phyloP scores from a whole-genome alignment of 768 basidiomycete species.

The Leccinum ochraceum region DNA sequence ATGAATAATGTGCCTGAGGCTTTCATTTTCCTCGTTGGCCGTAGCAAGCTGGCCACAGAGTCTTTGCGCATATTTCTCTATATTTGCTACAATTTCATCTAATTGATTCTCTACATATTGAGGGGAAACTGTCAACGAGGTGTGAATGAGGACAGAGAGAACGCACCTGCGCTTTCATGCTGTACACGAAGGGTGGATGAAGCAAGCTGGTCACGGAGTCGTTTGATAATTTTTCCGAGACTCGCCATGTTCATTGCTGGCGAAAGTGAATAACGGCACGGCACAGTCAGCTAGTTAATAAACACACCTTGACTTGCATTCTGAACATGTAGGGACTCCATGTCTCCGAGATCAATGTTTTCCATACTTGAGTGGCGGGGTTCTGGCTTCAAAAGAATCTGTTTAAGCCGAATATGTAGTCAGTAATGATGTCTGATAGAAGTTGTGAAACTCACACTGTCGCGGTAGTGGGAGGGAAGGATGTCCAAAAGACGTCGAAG shows the following conservation, averaged over 20 bases:
- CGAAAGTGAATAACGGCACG: background rate
- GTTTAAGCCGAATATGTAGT: no score
- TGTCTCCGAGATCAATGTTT: no score
- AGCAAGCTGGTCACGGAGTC: background rate
- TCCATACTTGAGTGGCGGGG: no score
- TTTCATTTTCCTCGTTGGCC: background rate
- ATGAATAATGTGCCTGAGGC: background rate
- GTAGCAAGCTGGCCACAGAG: background rate
- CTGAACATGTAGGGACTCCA: background rate
- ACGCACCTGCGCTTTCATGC: background rate
- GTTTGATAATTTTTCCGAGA: background rate
- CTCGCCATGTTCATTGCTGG: background rate
- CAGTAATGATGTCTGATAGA: no score
- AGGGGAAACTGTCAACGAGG: background rate
- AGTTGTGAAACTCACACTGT: no score
- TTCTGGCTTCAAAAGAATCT: no score
- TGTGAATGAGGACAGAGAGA: background rate
- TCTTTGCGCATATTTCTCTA: background rate
- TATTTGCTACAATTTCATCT: background rate
- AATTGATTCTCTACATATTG: background rate
- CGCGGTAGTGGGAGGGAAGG: background rate
- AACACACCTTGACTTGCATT: background rate
- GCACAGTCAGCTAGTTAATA: background rate
- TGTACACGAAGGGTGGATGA: background rate
- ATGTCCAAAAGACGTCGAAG: no score